Base-by-base conservation (phyloP, 257 asterid species). In the Paraleonurus japonicus region DNA sequence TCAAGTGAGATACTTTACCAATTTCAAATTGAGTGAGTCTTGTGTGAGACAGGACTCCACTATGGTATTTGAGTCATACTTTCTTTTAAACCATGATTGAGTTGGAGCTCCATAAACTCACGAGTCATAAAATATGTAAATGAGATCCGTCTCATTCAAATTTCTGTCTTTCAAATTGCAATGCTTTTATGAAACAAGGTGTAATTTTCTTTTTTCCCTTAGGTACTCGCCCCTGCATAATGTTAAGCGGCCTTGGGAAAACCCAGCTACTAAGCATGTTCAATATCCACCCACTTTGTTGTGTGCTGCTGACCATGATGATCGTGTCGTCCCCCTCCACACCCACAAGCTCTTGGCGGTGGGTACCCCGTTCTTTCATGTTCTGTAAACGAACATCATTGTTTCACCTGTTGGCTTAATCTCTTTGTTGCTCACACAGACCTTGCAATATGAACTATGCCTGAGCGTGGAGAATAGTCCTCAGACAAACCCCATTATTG, bases 221-320 rank as follows among this genome's bases (percentile, higher is more conserved):
- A 91, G 98, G 85, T 94, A 91, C 83, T 91, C 97, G 3, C 97
- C 97, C 13, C 70, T 94, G 71, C 99, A 94, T 84, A 94, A 91
- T 78, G 96, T 91, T 7, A 84, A 77, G 79, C 88, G 97, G 61
- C 96, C 97, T 47, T 93, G 97, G 98, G 98, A 93, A 68, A 79
- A 79, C 45, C 77, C 77, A 69, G 60, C 61, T 1, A 74, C 75
- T 76, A 68, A 76, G 70, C 73, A 16, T 41, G 68, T 62, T 63
- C 97, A 88, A 77, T 94, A 90, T 67, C 99, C 97, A 58, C 72
- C 96, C 53, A 88, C 92, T 65, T 89, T 94, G 97, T 51, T 94
- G 75, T 76, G 92, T 73, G 91, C 97, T 4, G 99, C 99, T 5
- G 97, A 89, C 80, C 99, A 94, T 26, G 99, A 94, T 71, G 98